phyloP scores from a whole-genome alignment of 495 filamentous ascomycete genomes.

The Lophiotrema nucula region DNA sequence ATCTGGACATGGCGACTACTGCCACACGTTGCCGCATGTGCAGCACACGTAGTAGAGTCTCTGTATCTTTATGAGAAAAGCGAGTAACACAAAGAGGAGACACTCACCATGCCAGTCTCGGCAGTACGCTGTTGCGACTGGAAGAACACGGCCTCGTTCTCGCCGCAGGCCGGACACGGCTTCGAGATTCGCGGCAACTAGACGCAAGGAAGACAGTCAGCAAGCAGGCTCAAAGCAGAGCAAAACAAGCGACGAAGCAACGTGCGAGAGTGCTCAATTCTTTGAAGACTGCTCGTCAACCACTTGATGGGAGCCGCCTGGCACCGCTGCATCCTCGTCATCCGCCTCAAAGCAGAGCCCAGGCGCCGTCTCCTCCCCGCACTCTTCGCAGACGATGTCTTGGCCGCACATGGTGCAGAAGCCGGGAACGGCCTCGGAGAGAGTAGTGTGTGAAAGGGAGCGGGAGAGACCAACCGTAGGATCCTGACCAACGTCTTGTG shows the following conservation, averaged over 20 bases:
- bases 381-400: slow-evolving; percentile 50
- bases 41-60: slow-evolving; percentile 98
- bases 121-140: slow-evolving; percentile 95
- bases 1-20: no score
- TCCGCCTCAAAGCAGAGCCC: slow-evolving; percentile 37
- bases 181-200: slow-evolving; percentile 86
- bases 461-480: slow-evolving; percentile 82
- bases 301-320: slow-evolving; percentile 8
- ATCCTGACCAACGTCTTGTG: slow-evolving; percentile 92
- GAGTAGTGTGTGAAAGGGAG: slow-evolving; percentile 35
- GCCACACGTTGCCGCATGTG: slow-evolving; percentile 83
- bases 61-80: slow-evolving; percentile 46
- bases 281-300: slow-evolving; percentile 29
- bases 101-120: slow-evolving; percentile 94
- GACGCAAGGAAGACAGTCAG: slow-evolving; percentile 29
- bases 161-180: slow-evolving; percentile 76
- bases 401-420: slow-evolving; percentile 57
- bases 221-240: slow-evolving; percentile 35
- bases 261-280: slow-evolving; percentile 31
- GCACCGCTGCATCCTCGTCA: slow-evolving; percentile 29
- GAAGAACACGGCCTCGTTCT: slow-evolving; percentile 92
- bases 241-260: slow-evolving; percentile 28
- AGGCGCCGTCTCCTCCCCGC: slow-evolving; percentile 42
- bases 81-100: background rate
- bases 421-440: slow-evolving; percentile 36